Percentiles rank a stretch among this genome's conserved stretches.
Evolutionary conservation across 768 basidiomycete species (phyloP).

Genomic region (Lentinus brumalis): DNA sequence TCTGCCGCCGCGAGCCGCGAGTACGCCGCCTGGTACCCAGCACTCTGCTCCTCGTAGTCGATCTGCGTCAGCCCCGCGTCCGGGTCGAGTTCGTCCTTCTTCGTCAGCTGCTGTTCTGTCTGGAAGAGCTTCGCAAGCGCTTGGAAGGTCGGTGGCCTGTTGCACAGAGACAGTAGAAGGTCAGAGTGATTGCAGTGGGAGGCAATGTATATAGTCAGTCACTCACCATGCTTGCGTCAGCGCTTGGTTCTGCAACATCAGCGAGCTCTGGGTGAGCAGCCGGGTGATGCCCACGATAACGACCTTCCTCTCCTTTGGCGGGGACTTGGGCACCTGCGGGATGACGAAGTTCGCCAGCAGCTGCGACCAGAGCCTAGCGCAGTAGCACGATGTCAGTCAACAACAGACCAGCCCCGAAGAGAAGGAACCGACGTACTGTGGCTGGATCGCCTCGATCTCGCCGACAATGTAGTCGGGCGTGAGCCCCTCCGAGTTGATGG

Average conservation of each 20-base stretch:
- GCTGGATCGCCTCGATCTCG: conserved; percentile 83
- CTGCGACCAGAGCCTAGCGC: conserved; percentile 74
- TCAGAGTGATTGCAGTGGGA: not conserved
- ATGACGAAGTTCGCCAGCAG: conserved; percentile 75
- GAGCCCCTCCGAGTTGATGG: conserved; percentile 71
- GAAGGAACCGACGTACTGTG: conserved; percentile 54
- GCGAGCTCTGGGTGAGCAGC: conserved; percentile 71
- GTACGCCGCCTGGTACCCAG: conserved; percentile 94
- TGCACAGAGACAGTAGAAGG: not conserved
- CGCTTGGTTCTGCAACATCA: conserved; percentile 65
- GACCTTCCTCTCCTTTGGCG: conserved; percentile 82
- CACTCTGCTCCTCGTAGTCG: conserved; percentile 87
- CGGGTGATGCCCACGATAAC: conserved; percentile 79
- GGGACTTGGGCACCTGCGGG: conserved; percentile 80
- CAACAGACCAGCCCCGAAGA: not conserved
- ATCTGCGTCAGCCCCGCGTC: conserved; percentile 68
- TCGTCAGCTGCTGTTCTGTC: conserved; percentile 69
- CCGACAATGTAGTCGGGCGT: conserved; percentile 78
- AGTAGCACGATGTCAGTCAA: not conserved
- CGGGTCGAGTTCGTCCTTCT: conserved; percentile 49
- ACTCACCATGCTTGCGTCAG: conserved; percentile 65
- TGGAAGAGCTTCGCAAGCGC: conserved; percentile 76
- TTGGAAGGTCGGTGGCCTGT: conserved; percentile 70
- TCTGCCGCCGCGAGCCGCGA: conserved; percentile 79
- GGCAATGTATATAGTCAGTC: no score